Evolutionary conservation across 805 yeast genomes (phyloP).

Genomic region (Wickerhamiella sorbophila): DNA sequence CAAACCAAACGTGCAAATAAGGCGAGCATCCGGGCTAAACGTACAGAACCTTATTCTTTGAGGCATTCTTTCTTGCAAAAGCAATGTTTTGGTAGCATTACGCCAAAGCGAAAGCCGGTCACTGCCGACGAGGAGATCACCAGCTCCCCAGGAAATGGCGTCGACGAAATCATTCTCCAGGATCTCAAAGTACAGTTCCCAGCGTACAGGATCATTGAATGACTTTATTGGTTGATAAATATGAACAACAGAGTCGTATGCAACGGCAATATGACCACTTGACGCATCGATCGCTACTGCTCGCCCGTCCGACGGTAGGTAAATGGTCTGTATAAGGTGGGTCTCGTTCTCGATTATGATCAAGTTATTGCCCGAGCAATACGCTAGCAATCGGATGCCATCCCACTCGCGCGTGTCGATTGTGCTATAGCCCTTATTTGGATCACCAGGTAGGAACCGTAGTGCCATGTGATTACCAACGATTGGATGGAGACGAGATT

Average conservation of each 20-base stretch:
- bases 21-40: constrained; percentile 52
- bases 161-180: constrained; percentile 15
- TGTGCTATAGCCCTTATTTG: constrained; percentile 42
- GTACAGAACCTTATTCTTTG: constrained; percentile 42
- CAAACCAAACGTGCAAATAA: constrained; percentile 48
- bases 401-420: constrained; percentile 54
- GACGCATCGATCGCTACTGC: constrained; percentile 48
- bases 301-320: constrained; percentile 48
- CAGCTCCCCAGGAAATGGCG: constrained; percentile 1
- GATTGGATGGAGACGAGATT: not conserved
- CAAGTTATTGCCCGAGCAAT: constrained; percentile 80
- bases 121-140: constrained; percentile 2
- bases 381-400: constrained; percentile 42
- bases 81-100: not conserved
- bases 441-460: constrained; percentile 67
- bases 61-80: constrained; percentile 42
- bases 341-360: constrained; percentile 43
- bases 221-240: constrained; percentile 17
- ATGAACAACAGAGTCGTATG: constrained; percentile 12
- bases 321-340: constrained; percentile 58
- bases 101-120: constrained; percentile 27
- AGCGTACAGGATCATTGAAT: constrained; percentile 13
- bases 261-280: constrained; percentile 36
- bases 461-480: constrained; percentile 2
- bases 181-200: constrained; percentile 4